phyloP scores from a whole-genome alignment of 1,284 basidiomycete genomes.

The Meripilus lineatus region DNA sequence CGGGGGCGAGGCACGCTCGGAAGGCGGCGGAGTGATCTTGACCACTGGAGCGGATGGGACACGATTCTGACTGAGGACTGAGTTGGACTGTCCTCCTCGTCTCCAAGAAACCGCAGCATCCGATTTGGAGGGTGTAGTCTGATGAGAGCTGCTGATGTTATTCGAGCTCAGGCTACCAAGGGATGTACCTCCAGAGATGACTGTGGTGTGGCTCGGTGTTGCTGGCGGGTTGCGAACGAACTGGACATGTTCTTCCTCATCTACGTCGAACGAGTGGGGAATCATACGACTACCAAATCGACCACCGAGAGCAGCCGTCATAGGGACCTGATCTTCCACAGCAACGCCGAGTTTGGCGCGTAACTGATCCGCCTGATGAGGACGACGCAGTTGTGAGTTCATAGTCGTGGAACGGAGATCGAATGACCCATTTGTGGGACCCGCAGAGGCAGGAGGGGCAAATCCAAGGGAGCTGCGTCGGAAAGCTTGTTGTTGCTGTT shows the following conservation, averaged over 20 bases:
- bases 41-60: conserved; percentile 56
- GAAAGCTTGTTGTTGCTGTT: conserved; percentile 27
- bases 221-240: conserved; percentile 33
- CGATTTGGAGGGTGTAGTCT: conserved; percentile 57
- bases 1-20: conserved; percentile 51
- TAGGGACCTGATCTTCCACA: conserved; percentile 59
- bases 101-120: conserved; percentile 74
- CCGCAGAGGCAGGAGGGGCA: conserved; percentile 63
- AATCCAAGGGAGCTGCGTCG: conserved; percentile 43
- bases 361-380: conserved; percentile 60
- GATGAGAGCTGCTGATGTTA: conserved; percentile 21
- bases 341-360: conserved; percentile 50
- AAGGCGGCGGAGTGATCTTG: conserved; percentile 66
- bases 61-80: conserved; percentile 62
- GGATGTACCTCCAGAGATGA: conserved; percentile 67
- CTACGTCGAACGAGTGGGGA: conserved; percentile 34
- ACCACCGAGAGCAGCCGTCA: conserved; percentile 74
- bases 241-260: conserved; percentile 34
- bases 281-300: conserved; percentile 65
- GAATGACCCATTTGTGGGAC: conserved; percentile 58
- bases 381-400: too few relatives aligned
- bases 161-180: conserved; percentile 50
- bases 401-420: conserved; percentile 47
- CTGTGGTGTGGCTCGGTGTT: conserved; percentile 59
- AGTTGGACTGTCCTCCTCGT: conserved; percentile 63